phyloP scores from a whole-genome alignment of 2,329 filamentous ascomycete genomes.

The Colletotrichum orbiculare region DNA sequence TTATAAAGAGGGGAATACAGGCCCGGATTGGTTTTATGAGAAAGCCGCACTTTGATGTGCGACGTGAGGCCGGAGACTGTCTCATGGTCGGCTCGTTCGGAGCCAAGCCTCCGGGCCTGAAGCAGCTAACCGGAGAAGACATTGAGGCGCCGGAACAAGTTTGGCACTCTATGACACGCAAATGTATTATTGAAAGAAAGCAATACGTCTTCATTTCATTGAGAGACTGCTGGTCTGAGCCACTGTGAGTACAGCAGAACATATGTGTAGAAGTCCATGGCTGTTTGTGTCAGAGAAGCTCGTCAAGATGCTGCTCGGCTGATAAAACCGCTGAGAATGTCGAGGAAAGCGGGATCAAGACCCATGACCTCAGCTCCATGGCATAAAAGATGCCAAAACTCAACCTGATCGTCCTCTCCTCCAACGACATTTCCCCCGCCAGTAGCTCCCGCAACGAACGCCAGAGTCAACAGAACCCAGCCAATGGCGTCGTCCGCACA shows the following conservation, averaged over 20 bases:
- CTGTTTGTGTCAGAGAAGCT: not conserved
- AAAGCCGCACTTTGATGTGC: not conserved
- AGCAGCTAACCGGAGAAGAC: slow-evolving; percentile 8
- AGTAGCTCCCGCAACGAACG: slow-evolving; percentile 47
- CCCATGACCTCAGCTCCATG: slow-evolving; percentile 26
- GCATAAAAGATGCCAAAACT: slow-evolving; percentile 34
- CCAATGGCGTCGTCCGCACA: slow-evolving; percentile 44
- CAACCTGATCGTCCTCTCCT: slow-evolving; percentile 18
- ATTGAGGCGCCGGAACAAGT: not conserved
- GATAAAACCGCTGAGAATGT: slow-evolving; percentile 21
- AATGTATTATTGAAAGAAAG: too few species aligned
- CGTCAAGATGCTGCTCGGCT: not conserved
- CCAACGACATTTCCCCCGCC: slow-evolving; percentile 29
- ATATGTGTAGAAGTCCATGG: not conserved
- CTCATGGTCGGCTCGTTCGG: slow-evolving; percentile 8
- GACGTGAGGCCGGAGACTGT: slow-evolving; percentile 1
- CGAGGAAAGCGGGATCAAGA: slow-evolving; percentile 28
- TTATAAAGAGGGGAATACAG: not conserved
- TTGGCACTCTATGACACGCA: not conserved
- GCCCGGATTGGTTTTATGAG: not conserved
- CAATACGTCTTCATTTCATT: not conserved
- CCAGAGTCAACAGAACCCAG: slow-evolving; percentile 47
- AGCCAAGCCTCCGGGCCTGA: slow-evolving; percentile 23
- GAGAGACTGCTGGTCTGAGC: not conserved
- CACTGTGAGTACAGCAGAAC: not conserved